These are phyloP conservation scores for Setaria viridis DNA, from an alignment of 202 grass and related monocot genomes.

Conservation along the genomic window DNA sequence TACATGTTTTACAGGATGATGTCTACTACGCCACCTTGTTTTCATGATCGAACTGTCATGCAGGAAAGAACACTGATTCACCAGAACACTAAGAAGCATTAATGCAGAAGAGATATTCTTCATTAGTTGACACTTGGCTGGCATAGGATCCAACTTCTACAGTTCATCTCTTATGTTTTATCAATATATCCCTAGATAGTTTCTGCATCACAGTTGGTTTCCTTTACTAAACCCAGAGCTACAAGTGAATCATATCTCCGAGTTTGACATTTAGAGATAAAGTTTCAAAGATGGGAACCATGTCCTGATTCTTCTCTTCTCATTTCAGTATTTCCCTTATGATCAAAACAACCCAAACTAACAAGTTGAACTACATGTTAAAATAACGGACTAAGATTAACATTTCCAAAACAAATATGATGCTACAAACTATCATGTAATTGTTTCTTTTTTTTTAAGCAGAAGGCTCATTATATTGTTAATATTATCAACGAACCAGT, in stretches of 20 bases:
- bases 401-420: constrained; percentile 20
- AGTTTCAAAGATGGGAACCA: not conserved
- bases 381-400: not conserved
- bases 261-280: constrained; percentile 2
- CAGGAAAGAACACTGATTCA: constrained; percentile 1
- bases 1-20: not conserved
- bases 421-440: not conserved
- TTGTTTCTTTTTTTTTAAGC: not conserved
- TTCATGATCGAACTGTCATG: constrained; percentile 21
- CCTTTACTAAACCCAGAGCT: constrained; percentile 19
- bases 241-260: not conserved
- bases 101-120: constrained; percentile 9
- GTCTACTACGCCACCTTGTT: constrained; percentile 6
- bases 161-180: constrained; percentile 11
- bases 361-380: not conserved
- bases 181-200: constrained; percentile 2
- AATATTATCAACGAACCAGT: not conserved
- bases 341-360: not conserved
- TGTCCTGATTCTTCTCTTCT: not conserved
- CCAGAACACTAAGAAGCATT: constrained; percentile 11
- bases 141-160: constrained; percentile 10
- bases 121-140: not conserved
- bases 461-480: not conserved
- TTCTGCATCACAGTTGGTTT: not conserved
- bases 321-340: not conserved